Conservation (phyloP, 768 basidiomycete species). For the Tricholoma terreum region DNA sequence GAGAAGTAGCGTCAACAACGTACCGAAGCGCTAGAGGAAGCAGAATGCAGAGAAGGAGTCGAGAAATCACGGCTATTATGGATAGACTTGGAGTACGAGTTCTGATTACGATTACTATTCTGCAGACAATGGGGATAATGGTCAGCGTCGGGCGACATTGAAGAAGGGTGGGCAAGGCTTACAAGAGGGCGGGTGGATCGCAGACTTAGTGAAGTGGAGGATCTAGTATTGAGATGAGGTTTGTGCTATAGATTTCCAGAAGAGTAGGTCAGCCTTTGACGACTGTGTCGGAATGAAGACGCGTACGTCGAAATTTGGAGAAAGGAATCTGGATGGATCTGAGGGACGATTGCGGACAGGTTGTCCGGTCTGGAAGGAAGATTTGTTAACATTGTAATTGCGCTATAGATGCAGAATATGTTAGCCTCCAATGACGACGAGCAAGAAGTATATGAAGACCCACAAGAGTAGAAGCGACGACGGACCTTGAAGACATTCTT, state of each 20-base stretch:
- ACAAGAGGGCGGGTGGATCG: background rate
- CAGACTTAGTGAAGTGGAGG: background rate
- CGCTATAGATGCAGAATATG: background rate
- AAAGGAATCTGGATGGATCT: background rate
- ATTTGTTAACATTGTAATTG: background rate
- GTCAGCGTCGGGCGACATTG: background rate
- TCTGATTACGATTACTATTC: background rate
- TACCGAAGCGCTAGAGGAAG: background rate
- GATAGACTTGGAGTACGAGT: background rate
- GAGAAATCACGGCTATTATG: background rate
- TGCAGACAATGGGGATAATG: background rate
- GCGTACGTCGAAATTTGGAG: background rate
- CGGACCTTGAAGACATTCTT: background rate
- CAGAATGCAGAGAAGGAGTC: background rate
- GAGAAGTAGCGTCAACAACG: background rate
- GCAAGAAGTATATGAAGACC: background rate
- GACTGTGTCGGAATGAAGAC: no score
- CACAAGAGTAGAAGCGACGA: background rate
- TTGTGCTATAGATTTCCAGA: background rate
- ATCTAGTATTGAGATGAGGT: background rate
- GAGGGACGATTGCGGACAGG: background rate
- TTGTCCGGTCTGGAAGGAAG: background rate
- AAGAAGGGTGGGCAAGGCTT: background rate
- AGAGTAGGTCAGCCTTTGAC: background rate
- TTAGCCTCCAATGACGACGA: background rate